Evolutionary conservation across 2,329 filamentous ascomycete species (phyloP).

Genomic region (Arthrinium puccinioides): DNA sequence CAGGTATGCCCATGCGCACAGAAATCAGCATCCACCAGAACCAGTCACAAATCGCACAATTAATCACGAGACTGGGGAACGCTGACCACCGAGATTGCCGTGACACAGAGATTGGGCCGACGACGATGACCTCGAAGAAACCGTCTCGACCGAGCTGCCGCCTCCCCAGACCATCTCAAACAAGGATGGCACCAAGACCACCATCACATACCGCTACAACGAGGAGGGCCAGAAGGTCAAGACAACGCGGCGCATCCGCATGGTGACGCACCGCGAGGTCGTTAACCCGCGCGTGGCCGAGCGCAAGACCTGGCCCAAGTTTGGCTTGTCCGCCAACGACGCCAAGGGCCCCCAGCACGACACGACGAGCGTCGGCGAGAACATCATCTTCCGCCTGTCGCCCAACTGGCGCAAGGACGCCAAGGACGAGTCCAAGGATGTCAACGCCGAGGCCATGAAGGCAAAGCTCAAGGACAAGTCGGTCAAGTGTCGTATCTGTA

Average conservation of each 20-base stretch:
- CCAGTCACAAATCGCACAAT: constrained; percentile 1
- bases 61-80: background rate
- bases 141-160: constrained; percentile 58
- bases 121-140: constrained; percentile 81
- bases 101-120: constrained; percentile 78
- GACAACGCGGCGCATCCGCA: constrained; percentile 91
- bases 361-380: constrained; percentile 91
- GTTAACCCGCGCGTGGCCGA: constrained; percentile 97
- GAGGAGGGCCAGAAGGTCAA: constrained; percentile 95
- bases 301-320: constrained; percentile 88
- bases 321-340: constrained; percentile 84
- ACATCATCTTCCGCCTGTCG: constrained; percentile 92
- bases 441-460: constrained; percentile 68
- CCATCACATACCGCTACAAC: constrained; percentile 83
- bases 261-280: constrained; percentile 82
- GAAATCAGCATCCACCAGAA: background rate
- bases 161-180: constrained; percentile 85
- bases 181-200: constrained; percentile 97
- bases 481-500: constrained; percentile 99
- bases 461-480: constrained; percentile 95
- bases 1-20: constrained; percentile 5
- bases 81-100: background rate
- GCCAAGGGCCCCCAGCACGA: constrained; percentile 73
- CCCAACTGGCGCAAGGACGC: constrained; percentile 90
- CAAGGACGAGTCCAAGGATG: constrained; percentile 70